Base-by-base conservation (phyloP, 2,329 filamentous ascomycete species). In the Aciculosporium take region DNA sequence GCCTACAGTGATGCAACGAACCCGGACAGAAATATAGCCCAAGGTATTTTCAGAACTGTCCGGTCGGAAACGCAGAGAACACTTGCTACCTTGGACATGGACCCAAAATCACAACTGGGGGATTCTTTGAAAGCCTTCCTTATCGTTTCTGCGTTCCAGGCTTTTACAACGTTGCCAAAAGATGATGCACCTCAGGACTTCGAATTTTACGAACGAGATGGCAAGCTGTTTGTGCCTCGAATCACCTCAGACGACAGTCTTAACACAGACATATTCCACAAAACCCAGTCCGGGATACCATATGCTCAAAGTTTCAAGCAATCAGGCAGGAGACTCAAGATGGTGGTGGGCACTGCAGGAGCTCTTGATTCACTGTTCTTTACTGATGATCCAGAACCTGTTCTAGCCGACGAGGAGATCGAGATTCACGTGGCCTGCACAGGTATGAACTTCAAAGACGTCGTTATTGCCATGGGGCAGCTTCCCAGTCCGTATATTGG, bases 81-180 rank as follows among this genome's bases (percentile, higher is more conserved):
- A n/a, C 64, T 66, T 13, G 63, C 64, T 1, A 68, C 63, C 1
- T 51, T 72, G 0, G 67, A 71, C 38, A 51, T 71, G 2, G 64
- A 70, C 29, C 60, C 59, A 3, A 48, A 51, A 7, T 56, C 12
- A 42, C 28, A 21, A 12, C 33, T 35, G 1, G 28, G 21, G 2
- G 20, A 20, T 2, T 25, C 28, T 17, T 24, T 53, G 5, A 57
- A 53, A 2, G 57, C 56, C 0, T 52, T 54, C 8, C 54, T 62
- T 8, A 55, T 66, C 27, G 43, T 63, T 0, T 43, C 42, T 5
- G 54, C 52, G 1, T 34, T 56, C 4, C 42, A 42, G 7, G 42
- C 41, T 0, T 46, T 43, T 2, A 46, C 48, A 2, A 46, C 51
- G 6, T 2, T 12, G 13, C 25, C 4, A 21, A 5, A 21, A n/a